Base-by-base conservation (phyloP, 164 flowering plant genomes). In the Amborella trichopoda region DNA sequence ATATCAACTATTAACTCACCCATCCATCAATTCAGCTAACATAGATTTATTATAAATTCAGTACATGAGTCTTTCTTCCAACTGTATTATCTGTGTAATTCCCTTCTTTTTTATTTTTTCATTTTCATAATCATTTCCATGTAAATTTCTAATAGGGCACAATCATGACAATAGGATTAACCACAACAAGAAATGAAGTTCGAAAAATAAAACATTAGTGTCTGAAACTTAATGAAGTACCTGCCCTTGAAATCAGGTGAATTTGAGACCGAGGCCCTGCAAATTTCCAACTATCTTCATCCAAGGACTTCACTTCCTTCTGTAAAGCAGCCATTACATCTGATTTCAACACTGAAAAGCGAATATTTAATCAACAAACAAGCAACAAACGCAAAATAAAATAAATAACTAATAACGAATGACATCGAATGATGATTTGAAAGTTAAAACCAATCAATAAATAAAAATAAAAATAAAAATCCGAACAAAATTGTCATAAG, bases 241-340 rank as follows among this genome's bases (percentile, higher is more conserved):
- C 82, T 48, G 71, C 70, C 55, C 70, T 67, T 28, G 95, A 71
- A 36, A 82, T 68, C 46, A 74, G 86, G 64, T 84, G 67, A 48
- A 87, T 87, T 46, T 81, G 78, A 6, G 90, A 82, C 50, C 96
- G 84, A 55, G 96, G 96, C 8, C 80, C 86, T 19, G 88, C 80
- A 68, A 76, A 87, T 77, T 65, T 87, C 99, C 96, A 87, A 59
- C 65, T 74, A 70, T 84, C 96, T 36, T 84, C 95, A 64, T 87
- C 99, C 63, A 87, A 49, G 23, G 95, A 80, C 55, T 80, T 87
- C 37, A 91, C 94, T 70, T 67, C 88, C 72, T 76, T 82, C 46
- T 74, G 62, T 9, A 87, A 73, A 6, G 77, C 71, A 52, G 74
- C 81, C 82, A 78, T 74, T 48, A 84, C 50, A 52, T 91, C 94